Evolutionary conservation across 345 rosid species (phyloP), one percentile per base, ranked within the genome.

Genomic region (Eucalyptus cladocalyx): DNA sequence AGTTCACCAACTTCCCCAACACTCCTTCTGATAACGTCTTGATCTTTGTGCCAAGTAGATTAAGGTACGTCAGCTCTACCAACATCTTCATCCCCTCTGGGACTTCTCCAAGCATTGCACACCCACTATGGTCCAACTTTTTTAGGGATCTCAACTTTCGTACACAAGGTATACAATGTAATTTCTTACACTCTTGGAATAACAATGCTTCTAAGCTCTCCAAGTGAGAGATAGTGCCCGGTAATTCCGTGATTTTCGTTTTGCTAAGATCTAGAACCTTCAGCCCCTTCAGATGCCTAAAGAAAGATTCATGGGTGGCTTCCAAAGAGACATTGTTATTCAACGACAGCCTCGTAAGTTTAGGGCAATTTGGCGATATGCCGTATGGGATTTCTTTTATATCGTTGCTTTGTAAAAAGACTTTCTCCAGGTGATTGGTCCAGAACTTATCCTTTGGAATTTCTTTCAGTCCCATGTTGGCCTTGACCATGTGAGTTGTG

Each of bases 41-140:
- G 6, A 60, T 60, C 5, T 4, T 1, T 26, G 18, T 28, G 2
- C 3, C 7, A 17, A 0, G 9, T 18, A 89, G 53, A 19, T 88
- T 30, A 6, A 90, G 89, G 58, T 76, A 87, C 2, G 4, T 88
- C 8, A 93, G 87, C 58, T 91, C 87, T 34, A 32, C 76, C 51
- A 91, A 21, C 23, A 13, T 65, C 47, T 91, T 72, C 80, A 91
- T 34, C 5, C 91, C 93, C 34, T 88, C 34, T 2, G 93, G 93
- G 4, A 89, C 40, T 43, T 87, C 26, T 26, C 4, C 21, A 9
- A 91, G 81, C 4, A 6, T 37, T 3, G 5, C 54, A 43, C 88
- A 58, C 2, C 8, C 5, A 6, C 0, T 0, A 3, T 90, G 89
- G 48, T 93, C 91, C n/a, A 92, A 12, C 30, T 47, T 87, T 87